These are phyloP conservation scores for Paraurostyla sp. DNA, from an alignment of 73 alveolate genomes.

Conservation along the genomic window DNA sequence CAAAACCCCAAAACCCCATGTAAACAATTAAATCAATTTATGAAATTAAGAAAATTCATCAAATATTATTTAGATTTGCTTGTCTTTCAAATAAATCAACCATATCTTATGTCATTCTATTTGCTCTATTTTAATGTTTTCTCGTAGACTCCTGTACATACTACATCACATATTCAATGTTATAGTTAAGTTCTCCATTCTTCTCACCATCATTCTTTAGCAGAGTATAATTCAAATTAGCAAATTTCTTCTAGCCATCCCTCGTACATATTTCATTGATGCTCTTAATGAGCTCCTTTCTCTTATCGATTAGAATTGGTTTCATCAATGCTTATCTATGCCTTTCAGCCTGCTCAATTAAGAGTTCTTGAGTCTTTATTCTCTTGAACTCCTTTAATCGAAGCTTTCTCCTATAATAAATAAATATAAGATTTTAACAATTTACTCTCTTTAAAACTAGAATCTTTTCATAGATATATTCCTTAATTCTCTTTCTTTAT, in stretches of 20 bases:
- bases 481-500: background rate
- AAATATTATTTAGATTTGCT: background rate
- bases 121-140: background rate
- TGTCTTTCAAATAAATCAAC: background rate
- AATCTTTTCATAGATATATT: conserved; percentile 22
- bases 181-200: background rate
- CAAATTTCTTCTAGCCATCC: conserved; percentile 14
- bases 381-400: conserved; percentile 15
- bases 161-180: background rate
- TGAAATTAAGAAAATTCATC: background rate
- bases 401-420: conserved; percentile 16
- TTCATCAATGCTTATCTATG: background rate
- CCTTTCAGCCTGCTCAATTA: conserved; percentile 3
- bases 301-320: background rate
- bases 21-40: background rate
- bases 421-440: background rate
- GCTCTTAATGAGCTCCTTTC: background rate
- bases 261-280: conserved; percentile 22
- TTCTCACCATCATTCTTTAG: background rate
- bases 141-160: conserved; percentile 2
- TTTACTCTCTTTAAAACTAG: conserved; percentile 1
- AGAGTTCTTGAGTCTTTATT: background rate
- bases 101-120: conserved; percentile 6
- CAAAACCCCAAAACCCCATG: background rate
- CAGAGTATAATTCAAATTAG: conserved; percentile 1